Evolutionary conservation across 1,284 basidiomycete genomes (phyloP).

Genomic region (Lignosus rhinocerotis): DNA sequence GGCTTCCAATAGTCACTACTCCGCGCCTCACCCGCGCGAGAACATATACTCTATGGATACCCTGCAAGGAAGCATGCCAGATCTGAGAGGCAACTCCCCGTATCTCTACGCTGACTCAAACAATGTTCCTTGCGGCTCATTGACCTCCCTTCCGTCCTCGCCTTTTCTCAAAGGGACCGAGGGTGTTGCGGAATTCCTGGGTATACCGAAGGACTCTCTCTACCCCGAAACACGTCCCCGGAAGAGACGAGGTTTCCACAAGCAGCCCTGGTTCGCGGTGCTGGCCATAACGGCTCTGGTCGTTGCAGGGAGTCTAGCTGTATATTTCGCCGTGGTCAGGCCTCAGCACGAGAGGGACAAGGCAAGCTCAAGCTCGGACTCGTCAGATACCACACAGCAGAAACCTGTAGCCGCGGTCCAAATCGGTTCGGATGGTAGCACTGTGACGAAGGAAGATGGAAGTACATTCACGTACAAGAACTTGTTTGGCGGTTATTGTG

Average conservation of each 20-base stretch:
- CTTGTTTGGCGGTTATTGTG: conserved; percentile 70
- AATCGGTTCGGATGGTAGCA: conserved; percentile 67
- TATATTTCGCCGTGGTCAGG: conserved; percentile 44
- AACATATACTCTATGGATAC: background rate
- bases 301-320: conserved; percentile 31
- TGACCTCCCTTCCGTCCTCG: background rate
- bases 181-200: background rate
- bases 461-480: conserved; percentile 69
- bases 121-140: background rate
- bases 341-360: conserved; percentile 30
- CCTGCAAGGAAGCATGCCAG: background rate
- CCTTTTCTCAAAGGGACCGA: background rate
- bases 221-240: background rate
- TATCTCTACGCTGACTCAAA: background rate
- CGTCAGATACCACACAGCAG: conserved; percentile 14
- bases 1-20: background rate
- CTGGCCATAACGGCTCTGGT: conserved; percentile 40
- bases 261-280: conserved; percentile 27
- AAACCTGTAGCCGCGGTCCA: conserved; percentile 5
- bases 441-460: conserved; percentile 62
- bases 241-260: conserved; percentile 13
- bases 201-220: background rate
- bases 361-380: conserved; percentile 6
- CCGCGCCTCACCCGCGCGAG: background rate
- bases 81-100: background rate